Evolutionary conservation across 805 yeast species (phyloP).

Genomic region (Hanseniaspora occidentalis): DNA sequence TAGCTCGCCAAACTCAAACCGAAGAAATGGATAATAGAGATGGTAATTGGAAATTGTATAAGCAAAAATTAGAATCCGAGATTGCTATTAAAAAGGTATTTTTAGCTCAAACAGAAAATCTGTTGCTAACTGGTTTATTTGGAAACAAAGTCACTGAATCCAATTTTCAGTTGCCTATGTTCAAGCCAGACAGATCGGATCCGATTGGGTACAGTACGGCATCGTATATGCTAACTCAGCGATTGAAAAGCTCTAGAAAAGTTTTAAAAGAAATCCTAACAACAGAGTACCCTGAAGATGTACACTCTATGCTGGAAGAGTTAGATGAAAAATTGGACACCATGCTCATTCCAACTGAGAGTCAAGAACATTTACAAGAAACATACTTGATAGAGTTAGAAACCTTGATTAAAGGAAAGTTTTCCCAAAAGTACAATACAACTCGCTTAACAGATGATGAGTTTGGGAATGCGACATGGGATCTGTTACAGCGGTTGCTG

Average conservation of each 20-base stretch:
- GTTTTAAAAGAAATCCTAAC: slow-evolving; percentile 6
- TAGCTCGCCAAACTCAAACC: not conserved
- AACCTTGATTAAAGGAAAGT: slow-evolving; percentile 8
- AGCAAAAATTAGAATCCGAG: slow-evolving; percentile 14
- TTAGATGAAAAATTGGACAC: not conserved
- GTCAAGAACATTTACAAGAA: slow-evolving; percentile 5
- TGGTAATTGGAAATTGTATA: slow-evolving; percentile 10
- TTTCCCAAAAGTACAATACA: slow-evolving; percentile 11
- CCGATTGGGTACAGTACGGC: slow-evolving; percentile 20
- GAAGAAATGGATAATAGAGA: too few relatives aligned
- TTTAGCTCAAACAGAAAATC: slow-evolving; percentile 13
- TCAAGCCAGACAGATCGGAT: slow-evolving; percentile 22
- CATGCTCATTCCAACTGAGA: not conserved
- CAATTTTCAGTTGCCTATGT: slow-evolving; percentile 16
- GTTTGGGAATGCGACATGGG: slow-evolving; percentile 4
- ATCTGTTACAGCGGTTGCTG: slow-evolving; percentile 10
- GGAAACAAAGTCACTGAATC: slow-evolving; percentile 10
- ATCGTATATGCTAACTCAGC: slow-evolving; percentile 9
- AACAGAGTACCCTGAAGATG: slow-evolving; percentile 1
- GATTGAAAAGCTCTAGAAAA: slow-evolving; percentile 11
- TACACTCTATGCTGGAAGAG: slow-evolving; percentile 8
- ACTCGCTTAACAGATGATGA: slow-evolving; percentile 4
- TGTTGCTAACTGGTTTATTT: not conserved
- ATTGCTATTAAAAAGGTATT: slow-evolving; percentile 18
- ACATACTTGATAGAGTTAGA: slow-evolving; percentile 8